Base-by-base conservation (phyloP, 1,284 basidiomycete genomes). In the Xerocomus nothofagi region DNA sequence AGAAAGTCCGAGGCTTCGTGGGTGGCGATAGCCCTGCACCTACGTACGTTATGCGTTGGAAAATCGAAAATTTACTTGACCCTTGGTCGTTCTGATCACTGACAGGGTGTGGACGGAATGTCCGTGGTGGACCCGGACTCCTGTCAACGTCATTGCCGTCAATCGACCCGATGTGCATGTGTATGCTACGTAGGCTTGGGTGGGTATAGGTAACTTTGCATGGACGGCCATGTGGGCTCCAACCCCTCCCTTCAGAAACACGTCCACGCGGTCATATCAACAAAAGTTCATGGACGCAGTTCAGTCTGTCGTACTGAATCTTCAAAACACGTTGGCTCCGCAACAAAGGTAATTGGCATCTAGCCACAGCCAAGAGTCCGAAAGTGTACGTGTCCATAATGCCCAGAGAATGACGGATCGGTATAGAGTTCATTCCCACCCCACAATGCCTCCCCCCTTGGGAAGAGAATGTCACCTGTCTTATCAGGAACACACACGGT, bases 341-440 rank as follows among this genome's bases (percentile, higher is more conserved):
- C 41, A 33, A 9, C 9, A 37, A 24, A 24, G 47, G 49, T 41
- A 42, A 20, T 10, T 6, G 24, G 31, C 40, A 48, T 51, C n/a
- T 29, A 6, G 21, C 33, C 42, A 21, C 29, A 21, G 10, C 21
- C 31, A 38, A 30, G 17, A 20, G 27, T 41, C 24, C 18, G 17
- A 40, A 27, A n/a, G 6, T 11, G 29, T 38, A 20, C 17, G 20
- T 12, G 33, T 15, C 27, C 31, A 42, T 23, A 29, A 40, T 18
- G 24, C 42, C 23, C 39, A 15, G 12, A 38, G 9, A 30, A 34
- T n/a, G n/a, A 3, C 23, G 8, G 23, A 44, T 37, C 23, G n/a
- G 14, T 20, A 41, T 21, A 46, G 18, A 9, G 24, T 18, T 42
- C 42, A 10, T 59, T 60, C 62, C 47, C 59, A 60, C 59, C 54